Conservation (phyloP, 257 asterid species). For the Solanum medicagineum region DNA sequence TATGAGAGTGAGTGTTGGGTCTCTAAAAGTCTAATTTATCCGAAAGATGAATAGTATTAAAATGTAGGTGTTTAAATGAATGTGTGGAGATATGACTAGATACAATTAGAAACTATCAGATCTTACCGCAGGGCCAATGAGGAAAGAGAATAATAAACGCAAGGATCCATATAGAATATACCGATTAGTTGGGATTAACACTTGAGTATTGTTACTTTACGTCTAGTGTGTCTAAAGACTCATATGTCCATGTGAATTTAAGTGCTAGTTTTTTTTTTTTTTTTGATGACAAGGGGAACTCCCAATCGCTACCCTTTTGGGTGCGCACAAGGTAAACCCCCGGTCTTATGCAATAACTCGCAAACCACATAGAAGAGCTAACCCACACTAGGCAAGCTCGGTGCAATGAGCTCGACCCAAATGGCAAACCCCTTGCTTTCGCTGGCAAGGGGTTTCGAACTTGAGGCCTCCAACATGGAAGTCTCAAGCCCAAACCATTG, state of each 20-base stretch:
- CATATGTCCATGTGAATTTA: not conserved
- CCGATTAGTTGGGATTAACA: not conserved
- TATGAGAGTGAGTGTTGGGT: not conserved
- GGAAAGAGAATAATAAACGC: not conserved
- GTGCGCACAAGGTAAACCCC: too few species aligned
- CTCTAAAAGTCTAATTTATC: not conserved
- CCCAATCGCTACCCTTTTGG: too few species aligned
- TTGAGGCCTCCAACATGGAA: too few species aligned
- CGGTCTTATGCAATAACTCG: too few species aligned
- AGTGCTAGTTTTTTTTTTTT: not conserved
- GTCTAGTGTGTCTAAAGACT: not conserved
- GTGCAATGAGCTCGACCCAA: too few species aligned
- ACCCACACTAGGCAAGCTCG: too few species aligned
- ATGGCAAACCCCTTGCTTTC: too few species aligned
- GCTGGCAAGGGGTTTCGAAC: too few species aligned
- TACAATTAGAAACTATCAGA: not conserved
- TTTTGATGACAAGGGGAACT: too few species aligned
- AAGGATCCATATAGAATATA: not conserved
- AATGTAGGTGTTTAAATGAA: not conserved
- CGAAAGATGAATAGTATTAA: not conserved
- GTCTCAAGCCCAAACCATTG: too few species aligned
- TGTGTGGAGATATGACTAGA: not conserved
- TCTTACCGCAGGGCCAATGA: not conserved
- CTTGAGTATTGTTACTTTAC: not conserved
- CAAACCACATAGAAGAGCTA: too few species aligned